Evolutionary conservation across 2,329 filamentous ascomycete genomes (phyloP).

Genomic region (Pseudopyrenochaeta lycopersici): DNA sequence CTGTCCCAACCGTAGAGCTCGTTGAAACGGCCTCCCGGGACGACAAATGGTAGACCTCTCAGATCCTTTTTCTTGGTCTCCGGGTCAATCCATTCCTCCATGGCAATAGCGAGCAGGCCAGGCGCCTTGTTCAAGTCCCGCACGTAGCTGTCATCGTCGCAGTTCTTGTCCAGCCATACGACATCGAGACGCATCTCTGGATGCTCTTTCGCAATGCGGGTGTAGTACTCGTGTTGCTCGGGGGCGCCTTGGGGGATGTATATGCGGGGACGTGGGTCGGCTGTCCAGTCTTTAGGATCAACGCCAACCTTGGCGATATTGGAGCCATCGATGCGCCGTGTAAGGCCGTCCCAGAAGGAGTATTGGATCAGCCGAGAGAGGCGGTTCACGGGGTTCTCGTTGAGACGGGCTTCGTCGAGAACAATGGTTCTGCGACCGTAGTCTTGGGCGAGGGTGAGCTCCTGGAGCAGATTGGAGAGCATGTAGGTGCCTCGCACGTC

Average conservation of each 20-base stretch:
- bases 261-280: conserved; percentile 86
- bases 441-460: conserved; percentile 90
- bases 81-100: conserved; percentile 76
- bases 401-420: conserved; percentile 87
- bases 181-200: conserved; percentile 92
- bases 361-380: conserved; percentile 86
- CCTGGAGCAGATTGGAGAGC: conserved; percentile 94
- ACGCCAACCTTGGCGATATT: conserved; percentile 85
- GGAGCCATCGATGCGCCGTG: conserved; percentile 86
- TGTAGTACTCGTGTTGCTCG: conserved; percentile 91
- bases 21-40: conserved; percentile 96
- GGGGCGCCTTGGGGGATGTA: conserved; percentile 87
- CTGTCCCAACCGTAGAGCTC: conserved; percentile 99
- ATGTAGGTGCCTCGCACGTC: conserved; percentile 97
- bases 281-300: conserved; percentile 96
- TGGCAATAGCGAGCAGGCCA: conserved; percentile 87
- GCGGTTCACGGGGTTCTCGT: conserved; percentile 93
- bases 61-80: conserved; percentile 75
- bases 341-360: conserved; percentile 92
- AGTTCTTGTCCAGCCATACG: conserved; percentile 73
- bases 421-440: conserved; percentile 89
- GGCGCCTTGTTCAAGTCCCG: conserved; percentile 86
- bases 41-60: conserved; percentile 90
- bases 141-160: conserved; percentile 82
- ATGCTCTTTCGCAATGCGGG: conserved; percentile 75